These are phyloP conservation scores for Odontarrhena argentea DNA, from an alignment of 345 rosid species.

Conservation along the genomic window DNA sequence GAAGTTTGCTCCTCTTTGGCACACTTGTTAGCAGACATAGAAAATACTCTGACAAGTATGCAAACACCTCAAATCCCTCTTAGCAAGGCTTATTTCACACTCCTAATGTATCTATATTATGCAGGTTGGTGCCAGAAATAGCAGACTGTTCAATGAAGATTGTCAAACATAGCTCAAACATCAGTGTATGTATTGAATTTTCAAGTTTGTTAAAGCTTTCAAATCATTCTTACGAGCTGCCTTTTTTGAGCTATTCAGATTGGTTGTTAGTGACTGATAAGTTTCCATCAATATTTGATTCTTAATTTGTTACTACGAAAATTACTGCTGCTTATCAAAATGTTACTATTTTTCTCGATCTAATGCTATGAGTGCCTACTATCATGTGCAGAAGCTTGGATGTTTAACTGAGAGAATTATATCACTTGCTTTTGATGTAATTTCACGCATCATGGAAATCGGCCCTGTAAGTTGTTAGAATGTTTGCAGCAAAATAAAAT, in stretches of 20 bases:
- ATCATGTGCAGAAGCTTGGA: conserved; percentile 65
- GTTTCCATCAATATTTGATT: conserved; percentile 15
- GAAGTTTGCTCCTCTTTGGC: conserved; percentile 75
- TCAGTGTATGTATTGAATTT: conserved; percentile 55
- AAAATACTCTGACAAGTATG: conserved; percentile 79
- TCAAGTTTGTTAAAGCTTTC: conserved; percentile 20
- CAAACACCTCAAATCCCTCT: conserved; percentile 10
- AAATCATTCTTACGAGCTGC: conserved; percentile 12
- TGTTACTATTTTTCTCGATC: conserved; percentile 22
- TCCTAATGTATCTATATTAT: conserved; percentile 22
- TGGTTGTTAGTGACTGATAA: conserved; percentile 1
- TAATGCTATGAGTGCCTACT: conserved; percentile 30
- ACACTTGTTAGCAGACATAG: conserved; percentile 76
- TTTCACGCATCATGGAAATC: conserved; percentile 78
- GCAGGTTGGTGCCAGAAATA: conserved; percentile 77
- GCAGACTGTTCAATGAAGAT: conserved; percentile 62
- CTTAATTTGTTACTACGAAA: conserved; percentile 7
- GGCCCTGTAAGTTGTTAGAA: conserved; percentile 68
- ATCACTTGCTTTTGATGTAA: conserved; percentile 75
- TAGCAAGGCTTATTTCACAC: conserved; percentile 17
- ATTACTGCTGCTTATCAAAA: conserved; percentile 3
- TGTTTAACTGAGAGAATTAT: conserved; percentile 65
- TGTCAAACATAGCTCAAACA: conserved; percentile 53
- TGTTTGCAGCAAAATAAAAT: conserved; percentile 20
- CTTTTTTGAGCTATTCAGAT: conserved; percentile 24